Conservation (phyloP, 306 rosid species). For the Datisca glomerata region DNA sequence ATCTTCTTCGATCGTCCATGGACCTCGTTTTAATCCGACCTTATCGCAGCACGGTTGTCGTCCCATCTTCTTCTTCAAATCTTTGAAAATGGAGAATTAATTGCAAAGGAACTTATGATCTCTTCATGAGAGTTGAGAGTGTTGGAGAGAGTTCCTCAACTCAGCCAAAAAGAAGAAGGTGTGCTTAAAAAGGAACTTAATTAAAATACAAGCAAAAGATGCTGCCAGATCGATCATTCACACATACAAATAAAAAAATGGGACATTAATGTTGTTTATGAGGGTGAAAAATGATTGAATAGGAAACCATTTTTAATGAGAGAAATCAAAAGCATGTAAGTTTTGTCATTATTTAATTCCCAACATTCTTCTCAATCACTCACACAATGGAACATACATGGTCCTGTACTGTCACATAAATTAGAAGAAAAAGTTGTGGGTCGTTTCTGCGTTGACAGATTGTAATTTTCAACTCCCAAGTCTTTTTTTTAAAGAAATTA, state of each 20-base stretch:
- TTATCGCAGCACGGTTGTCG: constrained; percentile 94
- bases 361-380: neutral
- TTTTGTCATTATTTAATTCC: constrained; percentile 1
- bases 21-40: constrained; percentile 89
- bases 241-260: constrained; percentile 27
- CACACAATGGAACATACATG: neutral
- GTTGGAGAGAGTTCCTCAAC: neutral
- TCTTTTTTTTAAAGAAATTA: neutral
- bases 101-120: too few species aligned
- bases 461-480: constrained; percentile 19
- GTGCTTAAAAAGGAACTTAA: constrained; percentile 42
- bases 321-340: constrained; percentile 6
- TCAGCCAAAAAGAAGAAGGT: constrained; percentile 8
- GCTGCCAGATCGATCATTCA: constrained; percentile 94
- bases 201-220: constrained; percentile 61
- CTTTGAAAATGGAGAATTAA: neutral
- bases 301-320: constrained; percentile 27
- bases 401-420: neutral
- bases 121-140: too few species aligned
- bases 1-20: constrained; percentile 97
- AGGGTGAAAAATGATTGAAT: constrained; percentile 78
- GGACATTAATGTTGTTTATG: constrained; percentile 53
- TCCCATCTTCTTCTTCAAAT: constrained; percentile 41
- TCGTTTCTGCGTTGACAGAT: too few species aligned
- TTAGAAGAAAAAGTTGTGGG: constrained; percentile 19